Base-by-base conservation (phyloP, 2,329 filamentous ascomycete genomes). In the Stagonosporopsis cucurbitacearum region DNA sequence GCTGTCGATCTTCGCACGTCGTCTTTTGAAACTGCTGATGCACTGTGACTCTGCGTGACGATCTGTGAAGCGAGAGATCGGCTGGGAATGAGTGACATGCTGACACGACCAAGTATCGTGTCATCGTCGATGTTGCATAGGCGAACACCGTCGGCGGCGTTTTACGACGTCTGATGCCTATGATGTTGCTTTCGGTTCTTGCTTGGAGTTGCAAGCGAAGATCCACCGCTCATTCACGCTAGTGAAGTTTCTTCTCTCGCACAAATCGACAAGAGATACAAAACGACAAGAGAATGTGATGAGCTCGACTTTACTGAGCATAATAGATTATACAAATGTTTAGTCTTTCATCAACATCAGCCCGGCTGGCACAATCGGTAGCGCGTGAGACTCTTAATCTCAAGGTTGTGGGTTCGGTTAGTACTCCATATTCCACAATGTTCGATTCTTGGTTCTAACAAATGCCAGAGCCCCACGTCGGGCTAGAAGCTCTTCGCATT, bases 311-410 rank as follows among this genome's bases (percentile, higher is more conserved):
- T n/a, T n/a, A 20, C 20, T 17, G 1, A 37, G 1, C 19, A 20
- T 26, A 12, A 30, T 43, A 43, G 19, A 23, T 25, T 1, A 23
- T 17, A 35, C 2, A 8, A 7, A 8, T n/a, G n/a, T 6, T 12
- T 12, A 23, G 6, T 23, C 1, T 28, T 26, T 15, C 26, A 47
- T 46, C 36, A 41, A 40, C 7, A 4, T 1, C 41, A 40, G 54
- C 54, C 50, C 50, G 54, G 54, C 49, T 57, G 54, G 49, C 54
- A 57, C 49, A 57, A 53, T 57, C 54, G 45, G 49, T 57, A 57
- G 54, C 50, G 54, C 54, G 50, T 57, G 54, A 57, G 50, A 57
- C 50, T 57, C 54, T 57, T 57, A 57, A 53, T 53, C 49, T 57
- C 50, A 57, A 57, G 54, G 50, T 53, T 50, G 54, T 42, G 54